phyloP scores from a whole-genome alignment of 305 asterid genomes.

The Fraxinus dipetala region DNA sequence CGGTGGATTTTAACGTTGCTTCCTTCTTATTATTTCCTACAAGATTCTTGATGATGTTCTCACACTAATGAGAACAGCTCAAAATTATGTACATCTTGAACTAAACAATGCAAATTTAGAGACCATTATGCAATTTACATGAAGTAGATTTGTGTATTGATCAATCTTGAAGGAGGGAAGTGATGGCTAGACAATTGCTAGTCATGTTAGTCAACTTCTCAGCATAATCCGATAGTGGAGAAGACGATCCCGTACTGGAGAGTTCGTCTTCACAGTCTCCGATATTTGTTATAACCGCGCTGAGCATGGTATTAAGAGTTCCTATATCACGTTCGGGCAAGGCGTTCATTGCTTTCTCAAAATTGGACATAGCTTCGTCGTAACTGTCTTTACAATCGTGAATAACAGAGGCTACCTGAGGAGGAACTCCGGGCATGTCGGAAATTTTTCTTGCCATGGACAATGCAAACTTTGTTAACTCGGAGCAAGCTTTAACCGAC shows the following conservation, averaged over 20 bases:
- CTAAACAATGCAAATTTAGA: neutral
- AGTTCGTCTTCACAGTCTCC: constrained; percentile 34
- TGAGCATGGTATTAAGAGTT: constrained; percentile 34
- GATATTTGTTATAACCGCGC: constrained; percentile 30
- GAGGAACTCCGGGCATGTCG: constrained; percentile 13
- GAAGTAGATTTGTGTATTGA: neutral
- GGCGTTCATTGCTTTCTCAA: constrained; percentile 26
- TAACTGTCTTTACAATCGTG: constrained; percentile 29
- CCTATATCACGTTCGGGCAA: constrained; percentile 20
- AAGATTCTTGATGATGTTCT: neutral
- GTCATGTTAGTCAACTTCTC: constrained; percentile 37
- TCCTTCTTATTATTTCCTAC: neutral
- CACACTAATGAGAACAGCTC: neutral
- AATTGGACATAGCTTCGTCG: constrained; percentile 23
- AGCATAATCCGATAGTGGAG: constrained; percentile 13
- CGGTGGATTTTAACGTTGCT: too few species aligned
- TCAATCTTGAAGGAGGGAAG: constrained; percentile 14
- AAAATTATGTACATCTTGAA: neutral
- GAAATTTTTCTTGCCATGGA: constrained; percentile 14
- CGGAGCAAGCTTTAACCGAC: constrained; percentile 10
- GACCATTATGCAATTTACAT: neutral
- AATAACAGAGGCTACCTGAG: constrained; percentile 6
- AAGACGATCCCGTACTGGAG: neutral
- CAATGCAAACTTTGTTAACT: constrained; percentile 19
- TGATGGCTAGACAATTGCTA: constrained; percentile 37